Conservation (phyloP, 495 filamentous ascomycete genomes). For the Aspergillus nanangensis region DNA sequence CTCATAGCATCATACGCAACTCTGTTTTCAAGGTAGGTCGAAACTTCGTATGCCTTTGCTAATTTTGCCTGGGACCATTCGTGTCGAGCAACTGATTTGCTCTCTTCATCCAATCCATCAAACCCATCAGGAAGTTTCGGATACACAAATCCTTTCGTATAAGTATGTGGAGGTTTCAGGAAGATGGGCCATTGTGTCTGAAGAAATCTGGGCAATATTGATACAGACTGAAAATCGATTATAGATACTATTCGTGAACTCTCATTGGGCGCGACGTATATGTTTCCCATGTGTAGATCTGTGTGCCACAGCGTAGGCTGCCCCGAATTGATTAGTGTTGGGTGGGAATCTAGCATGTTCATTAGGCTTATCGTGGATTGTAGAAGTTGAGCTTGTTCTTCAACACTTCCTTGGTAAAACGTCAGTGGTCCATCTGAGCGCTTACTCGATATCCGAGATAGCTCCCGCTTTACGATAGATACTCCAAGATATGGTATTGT, state of each 20-base stretch:
- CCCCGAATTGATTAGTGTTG: conserved; percentile 8
- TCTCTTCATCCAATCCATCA: conserved; percentile 22
- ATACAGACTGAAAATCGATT: conserved; percentile 28
- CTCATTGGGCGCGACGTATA: conserved; percentile 23
- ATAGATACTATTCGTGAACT: conserved; percentile 21
- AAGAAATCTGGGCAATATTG: conserved; percentile 22
- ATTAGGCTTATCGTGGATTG: conserved; percentile 16
- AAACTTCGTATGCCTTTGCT: conserved; percentile 32
- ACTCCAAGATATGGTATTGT: conserved; percentile 14
- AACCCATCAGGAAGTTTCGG: conserved; percentile 26
- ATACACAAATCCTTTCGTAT: conserved; percentile 19
- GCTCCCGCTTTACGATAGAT: conserved; percentile 18
- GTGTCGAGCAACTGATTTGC: conserved; percentile 15
- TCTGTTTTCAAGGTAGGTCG: conserved; percentile 23
- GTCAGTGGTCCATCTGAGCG: neutral
- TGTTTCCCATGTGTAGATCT: conserved; percentile 37
- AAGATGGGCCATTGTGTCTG: conserved; percentile 30
- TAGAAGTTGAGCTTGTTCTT: conserved; percentile 15
- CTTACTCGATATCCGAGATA: conserved; percentile 14
- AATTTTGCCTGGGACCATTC: conserved; percentile 21
- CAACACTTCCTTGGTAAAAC: conserved; percentile 12
- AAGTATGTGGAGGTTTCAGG: conserved; percentile 24
- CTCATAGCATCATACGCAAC: conserved; percentile 24
- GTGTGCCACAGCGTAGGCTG: conserved; percentile 33
- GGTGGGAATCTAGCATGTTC: conserved; percentile 14